phyloP scores from a whole-genome alignment of 2,329 filamentous ascomycete species.

The Lachnellula arida region DNA sequence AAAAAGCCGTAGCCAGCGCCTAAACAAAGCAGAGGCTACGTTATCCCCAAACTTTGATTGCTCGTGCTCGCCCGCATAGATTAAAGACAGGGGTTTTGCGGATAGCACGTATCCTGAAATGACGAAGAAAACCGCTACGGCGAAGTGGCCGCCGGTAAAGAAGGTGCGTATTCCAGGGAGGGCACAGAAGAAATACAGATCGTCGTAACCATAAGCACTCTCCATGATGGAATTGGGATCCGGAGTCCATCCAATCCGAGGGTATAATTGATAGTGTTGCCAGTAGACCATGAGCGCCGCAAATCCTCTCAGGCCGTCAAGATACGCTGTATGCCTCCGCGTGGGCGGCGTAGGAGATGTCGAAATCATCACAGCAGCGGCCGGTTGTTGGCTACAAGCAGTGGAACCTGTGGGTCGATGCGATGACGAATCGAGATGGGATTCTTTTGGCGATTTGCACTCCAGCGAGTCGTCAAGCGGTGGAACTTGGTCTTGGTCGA shows the following conservation, averaged over 20 bases:
- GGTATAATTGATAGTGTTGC: slow-evolving; percentile 38
- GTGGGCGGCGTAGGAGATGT: too few relatives aligned
- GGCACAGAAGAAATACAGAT: slow-evolving; percentile 34
- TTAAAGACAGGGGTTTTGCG: slow-evolving; percentile 15
- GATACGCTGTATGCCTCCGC: slow-evolving; percentile 36
- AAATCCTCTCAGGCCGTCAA: slow-evolving; percentile 45
- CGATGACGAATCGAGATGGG: too few relatives aligned
- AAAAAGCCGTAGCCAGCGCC: not conserved
- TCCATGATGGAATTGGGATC: slow-evolving; percentile 17
- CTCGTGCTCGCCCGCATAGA: not conserved
- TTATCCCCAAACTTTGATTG: not conserved
- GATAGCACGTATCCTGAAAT: slow-evolving; percentile 45
- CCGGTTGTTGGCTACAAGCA: too few relatives aligned
- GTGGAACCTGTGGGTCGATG: too few relatives aligned
- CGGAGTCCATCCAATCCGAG: slow-evolving; percentile 25
- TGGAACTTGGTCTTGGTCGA: too few relatives aligned
- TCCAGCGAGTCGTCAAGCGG: too few relatives aligned
- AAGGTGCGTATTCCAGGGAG: slow-evolving; percentile 56
- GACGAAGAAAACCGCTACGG: slow-evolving; percentile 33
- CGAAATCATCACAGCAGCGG: too few relatives aligned
- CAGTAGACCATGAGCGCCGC: slow-evolving; percentile 44
- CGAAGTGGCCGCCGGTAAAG: slow-evolving; percentile 52
- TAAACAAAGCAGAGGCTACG: not conserved
- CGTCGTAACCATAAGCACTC: slow-evolving; percentile 30
- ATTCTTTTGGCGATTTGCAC: too few relatives aligned